These are phyloP conservation scores for Cladorrhinum sp. DNA, from an alignment of 2,329 filamentous ascomycete genomes.

Conservation along the genomic window DNA sequence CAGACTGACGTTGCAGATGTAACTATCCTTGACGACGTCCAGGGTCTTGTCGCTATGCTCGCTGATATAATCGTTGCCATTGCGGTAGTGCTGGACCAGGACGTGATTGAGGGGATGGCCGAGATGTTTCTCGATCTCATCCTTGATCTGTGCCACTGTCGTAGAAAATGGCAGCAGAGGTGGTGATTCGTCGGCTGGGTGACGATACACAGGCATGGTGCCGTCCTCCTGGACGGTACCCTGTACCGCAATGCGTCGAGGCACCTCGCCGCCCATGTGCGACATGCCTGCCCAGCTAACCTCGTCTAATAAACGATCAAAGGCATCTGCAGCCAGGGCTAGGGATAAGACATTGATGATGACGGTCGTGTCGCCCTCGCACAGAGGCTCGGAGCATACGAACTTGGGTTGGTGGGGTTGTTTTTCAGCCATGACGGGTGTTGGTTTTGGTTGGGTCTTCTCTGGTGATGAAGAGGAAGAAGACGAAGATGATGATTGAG, in stretches of 20 bases:
- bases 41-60: conserved; percentile 97
- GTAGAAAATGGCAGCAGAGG: conserved; percentile 73
- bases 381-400: conserved; percentile 53
- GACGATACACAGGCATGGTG: conserved; percentile 85
- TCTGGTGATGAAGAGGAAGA: background rate
- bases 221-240: conserved; percentile 67
- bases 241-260: conserved; percentile 86
- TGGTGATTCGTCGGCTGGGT: conserved; percentile 85
- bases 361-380: conserved; percentile 78
- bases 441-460: background rate
- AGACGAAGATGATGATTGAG: conserved; percentile 2
- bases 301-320: conserved; percentile 68
- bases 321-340: conserved; percentile 56
- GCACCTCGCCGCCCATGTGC: conserved; percentile 87
- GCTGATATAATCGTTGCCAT: conserved; percentile 84
- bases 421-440: conserved; percentile 12
- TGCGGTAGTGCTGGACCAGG: conserved; percentile 89
- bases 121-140: conserved; percentile 65
- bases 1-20: conserved; percentile 90
- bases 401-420: conserved; percentile 1
- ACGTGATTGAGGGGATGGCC: conserved; percentile 87
- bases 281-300: conserved; percentile 89
- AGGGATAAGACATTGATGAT: conserved; percentile 66
- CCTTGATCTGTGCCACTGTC: conserved; percentile 66
- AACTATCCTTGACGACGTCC: conserved; percentile 77